These are phyloP conservation scores for Verticillium tricorpus DNA, from an alignment of 2,329 filamentous ascomycete genomes.

Conservation along the genomic window DNA sequence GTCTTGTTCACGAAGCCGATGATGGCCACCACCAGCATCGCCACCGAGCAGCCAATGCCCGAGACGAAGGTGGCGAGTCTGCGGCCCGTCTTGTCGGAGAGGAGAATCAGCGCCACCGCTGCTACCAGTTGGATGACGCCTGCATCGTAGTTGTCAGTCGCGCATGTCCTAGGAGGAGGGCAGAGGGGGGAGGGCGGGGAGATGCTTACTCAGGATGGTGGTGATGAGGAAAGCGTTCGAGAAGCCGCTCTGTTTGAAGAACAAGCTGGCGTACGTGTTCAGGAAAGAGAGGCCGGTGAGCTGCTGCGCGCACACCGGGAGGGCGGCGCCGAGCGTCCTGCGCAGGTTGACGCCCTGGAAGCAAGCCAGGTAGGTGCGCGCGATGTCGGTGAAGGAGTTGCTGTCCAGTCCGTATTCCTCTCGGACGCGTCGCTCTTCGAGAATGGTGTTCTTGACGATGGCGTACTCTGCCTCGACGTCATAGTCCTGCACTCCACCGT, in stretches of 20 bases:
- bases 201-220: slow-evolving; percentile 13
- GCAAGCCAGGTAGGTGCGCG: slow-evolving; percentile 4
- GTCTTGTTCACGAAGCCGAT: slow-evolving; percentile 11
- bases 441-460: slow-evolving; percentile 14
- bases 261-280: slow-evolving; percentile 20
- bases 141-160: too few relatives aligned
- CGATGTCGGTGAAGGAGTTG: slow-evolving; percentile 19
- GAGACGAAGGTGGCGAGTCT: too few relatives aligned
- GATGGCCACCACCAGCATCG: slow-evolving; percentile 14
- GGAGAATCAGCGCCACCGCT: too few relatives aligned
- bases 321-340: slow-evolving; percentile 24
- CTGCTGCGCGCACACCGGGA: slow-evolving; percentile 18
- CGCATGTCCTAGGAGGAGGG: too few relatives aligned
- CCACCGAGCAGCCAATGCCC: slow-evolving; percentile 6
- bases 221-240: slow-evolving; percentile 17
- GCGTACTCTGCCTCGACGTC: slow-evolving; percentile 23
- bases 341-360: slow-evolving; percentile 23
- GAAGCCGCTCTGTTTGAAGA: slow-evolving; percentile 27
- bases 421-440: slow-evolving; percentile 16
- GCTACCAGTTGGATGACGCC: too few relatives aligned
- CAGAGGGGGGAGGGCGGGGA: slow-evolving; percentile 8
- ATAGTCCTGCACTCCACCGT: slow-evolving; percentile 20
- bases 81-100: too few relatives aligned
- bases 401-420: background rate
- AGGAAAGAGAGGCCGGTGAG: slow-evolving; percentile 17